Evolutionary conservation across 345 rosid genomes (phyloP), one percentile per base, ranked within the genome.

Genomic region (Fremontodendron californicum): DNA sequence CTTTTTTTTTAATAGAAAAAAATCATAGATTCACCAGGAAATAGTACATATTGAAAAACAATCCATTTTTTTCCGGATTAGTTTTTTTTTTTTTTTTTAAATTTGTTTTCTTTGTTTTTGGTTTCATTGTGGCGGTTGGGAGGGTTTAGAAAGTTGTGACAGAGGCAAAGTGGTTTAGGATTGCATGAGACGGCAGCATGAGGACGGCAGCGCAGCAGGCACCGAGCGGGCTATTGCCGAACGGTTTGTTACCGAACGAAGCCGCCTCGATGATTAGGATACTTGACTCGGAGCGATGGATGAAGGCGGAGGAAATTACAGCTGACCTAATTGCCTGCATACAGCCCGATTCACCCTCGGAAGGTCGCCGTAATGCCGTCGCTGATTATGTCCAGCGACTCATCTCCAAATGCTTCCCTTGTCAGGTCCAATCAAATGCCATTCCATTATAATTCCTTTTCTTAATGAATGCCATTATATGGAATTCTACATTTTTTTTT

Each of bases 101-200:
- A 58, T n/a, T 16, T 5, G 3, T 63, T 29, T 69, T 13, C 29
- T 55, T 52, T 11, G 49, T 21, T 73, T 31, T 73, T 10, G 15
- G 31, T 52, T 72, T 48, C 46, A 0, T 39, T 58, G 23, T 55
- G 65, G 67, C 39, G 29, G 13, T 18, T 27, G 13, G 35, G 57
- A 69, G 39, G 57, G 73, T 69, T 69, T 9, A 58, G 54, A 33
- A 71, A 51, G 68, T 60, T 25, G 31, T 16, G 55, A 3, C 3
- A 21, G 3, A 5, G 33, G 49, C 23, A 52, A 72, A n/a, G 69
- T 61, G 70, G 29, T 65, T 62, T 62, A 66, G 81, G 90, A 75
- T 85, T 90, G 92, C 81, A 96, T 96, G 99, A 97, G 93, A 82
- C 90, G 86, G 87, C 90, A 87, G 87, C 86, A 90, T 85, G 98